Base-by-base conservation (phyloP, 768 basidiomycete genomes). In the Suillus tomentosus region DNA sequence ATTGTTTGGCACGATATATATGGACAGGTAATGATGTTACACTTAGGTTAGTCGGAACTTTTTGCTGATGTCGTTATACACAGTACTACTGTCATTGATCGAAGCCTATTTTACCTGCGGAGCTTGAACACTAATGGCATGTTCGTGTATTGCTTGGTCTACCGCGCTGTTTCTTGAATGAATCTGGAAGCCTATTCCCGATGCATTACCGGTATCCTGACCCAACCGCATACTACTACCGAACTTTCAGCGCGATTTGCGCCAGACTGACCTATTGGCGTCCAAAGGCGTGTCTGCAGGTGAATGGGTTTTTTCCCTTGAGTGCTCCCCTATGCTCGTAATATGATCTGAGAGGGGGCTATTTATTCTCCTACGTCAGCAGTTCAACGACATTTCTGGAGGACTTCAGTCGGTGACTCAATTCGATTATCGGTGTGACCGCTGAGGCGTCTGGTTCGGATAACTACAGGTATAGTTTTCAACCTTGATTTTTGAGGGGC, bases 1-100 rank as follows among this genome's bases (percentile, higher is more conserved):
- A 13, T 54, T 17, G 5, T 19, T 54, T 54, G 31, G 53, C 53
- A 58, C 57, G 24, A 58, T 58, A 58, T 27, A 24, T 40, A 58
- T 5, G 24, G 36, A 40, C 39, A 58, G 57, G 57, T 58, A 27
- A 58, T 57, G 53, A 40, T 40, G 39, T 57, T 11, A 39, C 39
- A 27, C 5, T 17, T 58, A 40, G 15, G 34, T 40, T 42, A 40
- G 24, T 58, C 39, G 5, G 39, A 39, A 58, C 24, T 42, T 39
- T 56, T 56, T 58, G 24, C 39, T 27, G 56, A 57, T 40, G 9
- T 24, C 17, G 10, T 58, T 40, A 19, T 22, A n/a, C 5, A 15
- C n/a, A 37, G 17, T 58, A 27, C 50, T 51, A 51, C 24, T 51
- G 27, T 27, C 24, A 17, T 27, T 27, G 15, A 51, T 17, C 27